Evolutionary conservation across 352 stramenopile species (phyloP).

Genomic region (Aphanomyces stellatus): DNA sequence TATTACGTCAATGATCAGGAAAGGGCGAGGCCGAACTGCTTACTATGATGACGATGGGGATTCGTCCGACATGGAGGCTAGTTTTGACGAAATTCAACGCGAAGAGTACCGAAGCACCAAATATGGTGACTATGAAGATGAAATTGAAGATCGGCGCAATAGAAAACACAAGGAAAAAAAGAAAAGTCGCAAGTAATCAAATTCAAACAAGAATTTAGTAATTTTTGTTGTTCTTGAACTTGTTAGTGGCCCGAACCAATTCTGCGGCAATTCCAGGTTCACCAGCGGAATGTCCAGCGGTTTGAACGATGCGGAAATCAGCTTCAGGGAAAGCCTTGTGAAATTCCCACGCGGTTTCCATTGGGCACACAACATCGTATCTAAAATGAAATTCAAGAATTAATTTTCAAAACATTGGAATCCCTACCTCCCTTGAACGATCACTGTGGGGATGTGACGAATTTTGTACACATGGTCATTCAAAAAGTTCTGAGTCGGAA

Average conservation of each 20-base stretch:
- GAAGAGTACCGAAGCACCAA: constrained; percentile 74
- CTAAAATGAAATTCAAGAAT: constrained; percentile 23
- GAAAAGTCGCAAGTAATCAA: constrained; percentile 45
- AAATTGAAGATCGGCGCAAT: constrained; percentile 72
- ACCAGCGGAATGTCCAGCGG: constrained; percentile 62
- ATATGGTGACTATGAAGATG: constrained; percentile 72
- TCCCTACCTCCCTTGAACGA: constrained; percentile 79
- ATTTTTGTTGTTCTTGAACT: constrained; percentile 38
- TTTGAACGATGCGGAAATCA: constrained; percentile 65
- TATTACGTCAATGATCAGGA: constrained; percentile 64
- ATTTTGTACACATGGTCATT: constrained; percentile 87
- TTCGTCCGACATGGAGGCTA: constrained; percentile 81
- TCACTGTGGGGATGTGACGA: constrained; percentile 86
- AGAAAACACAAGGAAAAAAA: constrained; percentile 82
- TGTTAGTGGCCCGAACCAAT: constrained; percentile 61
- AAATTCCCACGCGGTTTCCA: constrained; percentile 81
- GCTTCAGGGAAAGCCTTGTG: constrained; percentile 66
- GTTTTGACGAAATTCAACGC: constrained; percentile 76
- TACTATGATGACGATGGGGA: constrained; percentile 70
- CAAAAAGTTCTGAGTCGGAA: constrained; percentile 78
- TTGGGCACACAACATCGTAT: constrained; percentile 86
- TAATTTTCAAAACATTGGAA: neutral
- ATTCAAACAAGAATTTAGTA: neutral
- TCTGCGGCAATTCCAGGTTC: constrained; percentile 66
- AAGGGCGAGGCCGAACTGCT: constrained; percentile 51